Conservation (phyloP, 208 protist genomes). For the Acanthamoeba sp. region DNA sequence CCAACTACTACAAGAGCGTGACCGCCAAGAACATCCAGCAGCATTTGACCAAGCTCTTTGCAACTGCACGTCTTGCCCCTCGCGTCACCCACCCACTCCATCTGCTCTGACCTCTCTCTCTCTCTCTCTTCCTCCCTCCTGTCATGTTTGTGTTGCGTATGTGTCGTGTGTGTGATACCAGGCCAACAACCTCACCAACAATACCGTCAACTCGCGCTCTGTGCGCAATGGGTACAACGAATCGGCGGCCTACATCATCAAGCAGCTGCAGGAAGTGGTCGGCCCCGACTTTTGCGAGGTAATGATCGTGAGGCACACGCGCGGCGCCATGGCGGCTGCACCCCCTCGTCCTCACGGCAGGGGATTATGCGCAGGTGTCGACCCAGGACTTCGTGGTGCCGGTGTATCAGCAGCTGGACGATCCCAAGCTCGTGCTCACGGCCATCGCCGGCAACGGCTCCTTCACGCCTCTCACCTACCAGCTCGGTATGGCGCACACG, state of each 20-base stretch:
- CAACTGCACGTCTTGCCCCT: background rate
- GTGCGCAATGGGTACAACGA: conserved; percentile 49
- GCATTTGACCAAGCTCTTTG: conserved; percentile 13
- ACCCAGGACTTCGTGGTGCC: conserved; percentile 53
- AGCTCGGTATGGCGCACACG: background rate
- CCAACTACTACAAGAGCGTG: background rate
- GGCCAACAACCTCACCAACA: conserved; percentile 47
- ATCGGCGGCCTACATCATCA: conserved; percentile 15
- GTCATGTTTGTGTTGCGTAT: background rate
- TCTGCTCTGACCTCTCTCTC: background rate
- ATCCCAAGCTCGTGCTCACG: background rate
- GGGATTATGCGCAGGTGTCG: too few species aligned
- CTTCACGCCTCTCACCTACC: conserved; percentile 14
- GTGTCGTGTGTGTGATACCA: background rate
- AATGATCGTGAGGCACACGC: too few species aligned
- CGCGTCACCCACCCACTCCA: background rate
- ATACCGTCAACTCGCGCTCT: conserved; percentile 40
- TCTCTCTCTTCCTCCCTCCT: background rate
- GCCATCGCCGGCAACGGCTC: background rate
- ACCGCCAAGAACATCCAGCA: background rate
- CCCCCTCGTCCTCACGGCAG: too few species aligned
- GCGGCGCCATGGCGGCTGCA: too few species aligned
- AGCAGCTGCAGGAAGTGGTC: conserved; percentile 28
- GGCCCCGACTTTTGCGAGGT: conserved; percentile 20
- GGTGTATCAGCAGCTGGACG: conserved; percentile 6